Percentiles rank a stretch among this genome's conserved stretches.
These are phyloP conservation scores for Apiospora phragmitis DNA, from an alignment of 2,329 filamentous ascomycete genomes.

Conservation along the genomic window DNA sequence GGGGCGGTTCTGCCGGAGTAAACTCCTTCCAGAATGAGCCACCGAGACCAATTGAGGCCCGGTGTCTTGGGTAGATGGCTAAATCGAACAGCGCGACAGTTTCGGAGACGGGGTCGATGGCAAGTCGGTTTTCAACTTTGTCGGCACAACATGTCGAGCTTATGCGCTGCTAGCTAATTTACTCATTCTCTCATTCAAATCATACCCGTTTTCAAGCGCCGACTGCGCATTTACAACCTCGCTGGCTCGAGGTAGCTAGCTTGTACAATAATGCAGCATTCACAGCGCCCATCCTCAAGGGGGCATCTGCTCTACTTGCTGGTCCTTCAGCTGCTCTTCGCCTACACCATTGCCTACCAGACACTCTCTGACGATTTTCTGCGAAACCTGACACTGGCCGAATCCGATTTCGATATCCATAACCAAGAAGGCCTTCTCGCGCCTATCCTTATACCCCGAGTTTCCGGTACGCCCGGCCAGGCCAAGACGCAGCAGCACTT, in stretches of 20 bases:
- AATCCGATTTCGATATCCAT: constrained; percentile 67
- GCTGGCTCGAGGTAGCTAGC: constrained; percentile 17
- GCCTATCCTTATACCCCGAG: constrained; percentile 73
- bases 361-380: constrained; percentile 67
- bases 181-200: neutral
- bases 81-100: neutral
- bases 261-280: constrained; percentile 8
- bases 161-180: neutral
- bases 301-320: constrained; percentile 23
- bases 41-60: neutral
- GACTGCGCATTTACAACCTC: constrained; percentile 11
- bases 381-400: constrained; percentile 60
- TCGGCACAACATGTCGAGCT: neutral
- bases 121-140: neutral
- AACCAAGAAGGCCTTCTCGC: constrained; percentile 65
- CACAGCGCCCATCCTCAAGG: constrained; percentile 5
- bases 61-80: neutral
- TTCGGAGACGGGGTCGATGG: neutral
- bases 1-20: neutral
- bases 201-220: neutral
- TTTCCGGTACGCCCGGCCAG: constrained; percentile 72
- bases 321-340: constrained; percentile 26
- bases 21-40: neutral
- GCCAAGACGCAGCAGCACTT: constrained; percentile 70
- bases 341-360: constrained; percentile 33